These are phyloP conservation scores for Boletus sensibilis DNA, from an alignment of 768 basidiomycete genomes.

Conservation along the genomic window DNA sequence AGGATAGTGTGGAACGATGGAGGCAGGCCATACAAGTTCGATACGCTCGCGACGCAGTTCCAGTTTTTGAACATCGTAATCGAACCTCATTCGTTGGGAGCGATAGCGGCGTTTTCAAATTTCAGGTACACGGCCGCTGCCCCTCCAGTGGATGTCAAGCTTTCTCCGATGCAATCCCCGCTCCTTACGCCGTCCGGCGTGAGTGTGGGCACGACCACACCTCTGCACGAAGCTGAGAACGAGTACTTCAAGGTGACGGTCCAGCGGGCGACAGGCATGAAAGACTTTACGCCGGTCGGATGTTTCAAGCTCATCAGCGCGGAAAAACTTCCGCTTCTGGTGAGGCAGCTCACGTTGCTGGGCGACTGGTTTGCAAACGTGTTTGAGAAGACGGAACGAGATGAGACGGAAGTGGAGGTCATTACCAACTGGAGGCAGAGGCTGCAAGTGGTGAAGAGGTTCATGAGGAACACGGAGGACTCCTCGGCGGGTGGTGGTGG, in stretches of 20 bases:
- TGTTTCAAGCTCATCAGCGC: conserved; percentile 94
- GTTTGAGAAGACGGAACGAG: conserved; percentile 69
- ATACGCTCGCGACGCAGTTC: conserved; percentile 90
- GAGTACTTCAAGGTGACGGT: conserved; percentile 96
- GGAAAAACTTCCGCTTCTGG: conserved; percentile 78
- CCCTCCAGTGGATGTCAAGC: conserved; percentile 12
- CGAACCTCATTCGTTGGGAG: conserved; percentile 85
- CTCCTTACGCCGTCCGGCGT: conserved; percentile 8
- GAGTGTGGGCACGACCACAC: conserved; percentile 9
- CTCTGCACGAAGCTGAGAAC: conserved; percentile 65
- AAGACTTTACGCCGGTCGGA: conserved; percentile 90
- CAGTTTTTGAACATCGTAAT: conserved; percentile 98
- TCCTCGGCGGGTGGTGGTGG: conserved; percentile 21
- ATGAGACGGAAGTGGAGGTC: conserved; percentile 71
- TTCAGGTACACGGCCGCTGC: conserved; percentile 30
- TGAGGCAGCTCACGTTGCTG: conserved; percentile 83
- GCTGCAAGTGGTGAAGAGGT: conserved; percentile 74
- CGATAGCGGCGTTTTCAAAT: conserved; percentile 82
- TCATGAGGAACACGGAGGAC: conserved; percentile 36
- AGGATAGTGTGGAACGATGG: conserved; percentile 98
- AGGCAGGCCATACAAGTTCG: conserved; percentile 83
- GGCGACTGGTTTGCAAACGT: conserved; percentile 90
- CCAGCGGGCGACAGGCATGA: conserved; percentile 86
- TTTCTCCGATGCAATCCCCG: conserved; percentile 23
- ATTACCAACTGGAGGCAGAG: conserved; percentile 88